A percentile compares a stretch with the other conserved stretches of the same genome.
Conservation (phyloP, 2,329 filamentous ascomycete genomes). For the Ophiostoma tasmaniense region DNA sequence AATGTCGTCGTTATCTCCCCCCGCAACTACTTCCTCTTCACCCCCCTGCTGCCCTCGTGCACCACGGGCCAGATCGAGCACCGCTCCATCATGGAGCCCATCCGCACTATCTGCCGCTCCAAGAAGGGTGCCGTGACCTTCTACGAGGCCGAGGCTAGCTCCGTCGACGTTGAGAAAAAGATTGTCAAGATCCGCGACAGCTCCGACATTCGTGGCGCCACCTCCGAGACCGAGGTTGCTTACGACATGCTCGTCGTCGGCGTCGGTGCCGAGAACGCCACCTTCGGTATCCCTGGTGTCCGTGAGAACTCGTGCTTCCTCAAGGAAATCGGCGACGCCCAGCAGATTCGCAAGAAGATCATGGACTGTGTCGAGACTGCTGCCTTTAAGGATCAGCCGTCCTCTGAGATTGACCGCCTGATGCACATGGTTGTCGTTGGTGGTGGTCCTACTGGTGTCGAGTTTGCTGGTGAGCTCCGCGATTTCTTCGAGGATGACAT, state of each 20-base stretch:
- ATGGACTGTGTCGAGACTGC: constrained; percentile 99
- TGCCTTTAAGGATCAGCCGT: constrained; percentile 90
- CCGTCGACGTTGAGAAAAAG: constrained; percentile 88
- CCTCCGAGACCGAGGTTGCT: constrained; percentile 75
- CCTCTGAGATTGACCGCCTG: constrained; percentile 83
- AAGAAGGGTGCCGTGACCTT: constrained; percentile 91
- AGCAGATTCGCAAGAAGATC: constrained; percentile 94
- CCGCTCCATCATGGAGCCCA: constrained; percentile 98
- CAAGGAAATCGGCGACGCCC: constrained; percentile 95
- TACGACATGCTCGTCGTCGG: constrained; percentile 98
- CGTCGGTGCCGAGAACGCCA: constrained; percentile 96
- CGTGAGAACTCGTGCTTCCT: constrained; percentile 94
- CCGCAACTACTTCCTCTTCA: constrained; percentile 99
- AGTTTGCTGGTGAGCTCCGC: constrained; percentile 96
- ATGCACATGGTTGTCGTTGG: constrained; percentile 96
- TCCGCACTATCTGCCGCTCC: constrained; percentile 89
- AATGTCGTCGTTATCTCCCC: constrained; percentile 97
- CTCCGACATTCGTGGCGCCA: constrained; percentile 82
- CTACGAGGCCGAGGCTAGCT: constrained; percentile 95
- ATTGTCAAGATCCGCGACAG: constrained; percentile 84
- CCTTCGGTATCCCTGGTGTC: constrained; percentile 94
- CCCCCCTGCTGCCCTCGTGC: constrained; percentile 90
- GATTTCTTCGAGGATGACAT: constrained; percentile 99
- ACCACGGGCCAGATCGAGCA: constrained; percentile 97
- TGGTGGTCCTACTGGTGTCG: constrained; percentile 91